phyloP scores from a whole-genome alignment of 2,329 filamentous ascomycete genomes.

The Trichoderma cornu-damae region DNA sequence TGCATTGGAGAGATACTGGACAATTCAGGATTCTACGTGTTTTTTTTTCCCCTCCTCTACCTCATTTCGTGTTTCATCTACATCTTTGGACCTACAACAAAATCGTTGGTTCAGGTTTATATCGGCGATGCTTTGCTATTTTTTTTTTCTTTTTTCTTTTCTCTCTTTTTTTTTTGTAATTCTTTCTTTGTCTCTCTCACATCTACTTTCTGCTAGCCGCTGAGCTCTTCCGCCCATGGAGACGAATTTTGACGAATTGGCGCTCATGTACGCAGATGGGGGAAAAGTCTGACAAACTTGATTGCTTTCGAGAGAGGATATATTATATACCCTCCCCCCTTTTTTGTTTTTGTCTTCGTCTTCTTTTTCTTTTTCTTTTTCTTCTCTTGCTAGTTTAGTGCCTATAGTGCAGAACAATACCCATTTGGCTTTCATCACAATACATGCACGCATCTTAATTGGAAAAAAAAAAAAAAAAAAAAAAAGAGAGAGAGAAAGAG shows the following conservation, averaged over 20 bases:
- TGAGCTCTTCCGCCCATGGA: neutral
- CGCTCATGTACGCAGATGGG: neutral
- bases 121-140: neutral
- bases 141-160: neutral
- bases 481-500: too few species aligned
- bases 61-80: neutral
- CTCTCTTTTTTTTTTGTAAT: neutral
- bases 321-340: too few species aligned
- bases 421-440: neutral
- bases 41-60: neutral
- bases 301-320: neutral
- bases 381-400: neutral
- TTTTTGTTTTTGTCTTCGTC: too few species aligned
- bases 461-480: too few species aligned
- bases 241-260: neutral
- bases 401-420: conserved; percentile 1
- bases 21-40: neutral
- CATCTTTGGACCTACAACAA: neutral
- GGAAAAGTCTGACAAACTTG: neutral
- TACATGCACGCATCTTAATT: neutral
- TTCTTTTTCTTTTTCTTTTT: neutral
- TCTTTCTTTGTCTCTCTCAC: neutral
- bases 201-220: neutral
- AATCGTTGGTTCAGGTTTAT: neutral
- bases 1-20: neutral